Base-by-base conservation (phyloP, 129 eudicot genomes). In the Artemisia annua region DNA sequence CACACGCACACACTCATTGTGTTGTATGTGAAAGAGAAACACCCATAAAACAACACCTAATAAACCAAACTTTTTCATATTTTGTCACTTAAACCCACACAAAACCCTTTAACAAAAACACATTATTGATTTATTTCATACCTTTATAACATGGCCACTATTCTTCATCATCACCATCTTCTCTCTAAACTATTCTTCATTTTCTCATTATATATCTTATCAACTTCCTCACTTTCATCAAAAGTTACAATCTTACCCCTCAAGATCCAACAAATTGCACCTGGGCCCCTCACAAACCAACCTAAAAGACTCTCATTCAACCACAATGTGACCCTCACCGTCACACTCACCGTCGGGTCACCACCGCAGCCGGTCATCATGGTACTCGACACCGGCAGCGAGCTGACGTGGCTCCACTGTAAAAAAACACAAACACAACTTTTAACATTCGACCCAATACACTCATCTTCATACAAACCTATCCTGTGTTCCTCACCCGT, bases 361-460 rank as follows among this genome's bases (percentile, higher is more conserved):
- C 97, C 97, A 0, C 88, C 97, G 8, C 96, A 91, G 73, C 78
- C 81, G 76, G 96, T 86, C 9, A 83, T 87, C 74, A 86, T 88
- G 90, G 97, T 91, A 30, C 83, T 91, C 49, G 97, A 88, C 76
- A 91, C 96, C 4, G 97, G 97, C 59, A 91, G 96, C 58, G 96
- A 88, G 69, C 90, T 91, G 48, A 82, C 97, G 9, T 88, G 84
- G 85, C 82, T 91, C 20, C 96, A 84, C 76, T 88, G 97, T 69
- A 88, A 76, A 3, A 86, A 81, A 76, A 69, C 90, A 51, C 86
- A 91, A 17, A 75, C 26, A 17, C 62, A 82, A 0, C 83, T 81
- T 7, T 75, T 72, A 52, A 43, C 80, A 14, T 88, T 73, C 79
- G 80, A 82, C 87, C 83, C 96, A 0, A 14, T 48, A n/a, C 68